phyloP scores from a whole-genome alignment of 2,329 filamentous ascomycete species.

The Chalaropsis thielavioides region DNA sequence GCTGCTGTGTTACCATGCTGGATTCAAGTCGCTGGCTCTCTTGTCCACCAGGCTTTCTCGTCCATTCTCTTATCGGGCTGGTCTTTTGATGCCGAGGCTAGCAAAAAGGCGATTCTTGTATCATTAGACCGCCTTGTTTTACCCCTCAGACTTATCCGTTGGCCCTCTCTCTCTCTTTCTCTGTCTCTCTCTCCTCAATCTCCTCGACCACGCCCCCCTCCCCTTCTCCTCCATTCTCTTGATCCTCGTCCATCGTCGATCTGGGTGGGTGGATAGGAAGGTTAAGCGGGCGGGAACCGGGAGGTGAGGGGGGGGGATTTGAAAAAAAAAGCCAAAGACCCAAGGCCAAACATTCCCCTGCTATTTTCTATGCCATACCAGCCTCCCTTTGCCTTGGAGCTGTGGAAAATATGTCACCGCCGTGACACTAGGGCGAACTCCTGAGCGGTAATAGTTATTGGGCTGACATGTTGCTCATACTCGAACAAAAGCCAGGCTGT shows the following conservation, averaged over 20 bases:
- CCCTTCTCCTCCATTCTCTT: not conserved
- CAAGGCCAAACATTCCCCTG: conserved; percentile 1
- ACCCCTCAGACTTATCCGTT: not conserved
- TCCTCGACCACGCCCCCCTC: not conserved
- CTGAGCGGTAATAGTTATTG: not conserved
- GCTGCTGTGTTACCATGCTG: not conserved
- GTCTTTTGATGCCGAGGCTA: not conserved
- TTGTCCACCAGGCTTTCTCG: not conserved
- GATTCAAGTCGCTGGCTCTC: not conserved
- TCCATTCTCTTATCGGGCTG: not conserved
- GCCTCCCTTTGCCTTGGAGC: not conserved
- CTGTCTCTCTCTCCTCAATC: not conserved
- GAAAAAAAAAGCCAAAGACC: not conserved
- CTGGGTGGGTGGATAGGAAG: not conserved
- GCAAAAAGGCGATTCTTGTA: not conserved
- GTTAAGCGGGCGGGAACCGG: not conserved
- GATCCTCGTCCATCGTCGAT: not conserved
- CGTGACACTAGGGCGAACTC: not conserved
- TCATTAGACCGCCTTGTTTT: not conserved
- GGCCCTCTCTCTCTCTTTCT: not conserved
- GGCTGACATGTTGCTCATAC: not conserved
- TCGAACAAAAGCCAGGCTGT: not conserved
- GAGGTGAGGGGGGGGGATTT: not conserved
- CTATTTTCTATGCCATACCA: not conserved
- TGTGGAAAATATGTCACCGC: not conserved